Base-by-base conservation (phyloP, 306 rosid genomes). In the Citrullus mucosospermus region DNA sequence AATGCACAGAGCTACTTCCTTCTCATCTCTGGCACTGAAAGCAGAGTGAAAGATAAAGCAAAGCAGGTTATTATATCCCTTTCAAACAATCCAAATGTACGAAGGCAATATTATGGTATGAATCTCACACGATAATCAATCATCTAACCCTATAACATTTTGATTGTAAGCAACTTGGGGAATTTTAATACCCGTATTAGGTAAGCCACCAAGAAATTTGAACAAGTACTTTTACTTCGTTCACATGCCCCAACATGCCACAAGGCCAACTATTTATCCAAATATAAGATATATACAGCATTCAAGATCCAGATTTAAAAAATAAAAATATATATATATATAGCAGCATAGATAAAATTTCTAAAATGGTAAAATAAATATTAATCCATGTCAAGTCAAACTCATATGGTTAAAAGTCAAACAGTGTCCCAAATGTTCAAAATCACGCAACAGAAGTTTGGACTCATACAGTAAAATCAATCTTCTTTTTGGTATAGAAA, bases 21-120 rank as follows among this genome's bases (percentile, higher is more conserved):
- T 87, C 78, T 81, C 88, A 46, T 96, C 99, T 77, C 88, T 83
- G 62, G 98, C 99, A 89, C 99, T 96, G 89, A 48, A 84, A 81
- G 79, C 48, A 46, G 13, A 66, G 32, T 65, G 6, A 58, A 6
- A 41, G 55, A 8, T 60, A 25, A 22, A 39, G 22, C 55, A 57
- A 25, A 50, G 61, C 76, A 70, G 57, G 57, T 17, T 51, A 14
- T 30, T 28, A 25, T 28, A 32, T 48, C 77, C 25, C 25, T 28
- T 48, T 22, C 43, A 11, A n/a, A 39, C 34, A 25, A 46, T 48
- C n/a, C 25, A 73, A 25, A 2, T 4, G 8, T 11, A 25, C 30
- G 57, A 39, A 39, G 4, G 5, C 6, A 5, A 8, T 10, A 36
- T 11, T 61, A 30, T 9, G 39, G n/a, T 30, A 61, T 61, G n/a